phyloP scores from a whole-genome alignment of 768 basidiomycete species.

The Paxillus involutus region DNA sequence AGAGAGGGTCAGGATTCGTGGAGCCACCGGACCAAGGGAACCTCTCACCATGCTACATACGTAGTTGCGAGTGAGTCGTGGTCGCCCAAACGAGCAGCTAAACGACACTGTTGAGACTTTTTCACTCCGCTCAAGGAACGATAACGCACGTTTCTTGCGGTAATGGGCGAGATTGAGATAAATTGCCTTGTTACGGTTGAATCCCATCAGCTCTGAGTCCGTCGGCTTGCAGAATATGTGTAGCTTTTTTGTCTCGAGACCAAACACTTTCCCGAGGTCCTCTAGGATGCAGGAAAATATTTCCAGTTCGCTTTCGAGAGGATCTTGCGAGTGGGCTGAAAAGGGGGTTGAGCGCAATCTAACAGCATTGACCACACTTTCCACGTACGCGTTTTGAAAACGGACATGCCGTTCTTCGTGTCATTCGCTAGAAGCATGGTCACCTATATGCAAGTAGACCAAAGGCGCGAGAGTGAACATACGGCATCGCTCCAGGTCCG shows the following conservation, averaged over 20 bases:
- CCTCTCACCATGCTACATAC: background rate
- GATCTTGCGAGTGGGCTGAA: background rate
- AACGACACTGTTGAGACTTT: background rate
- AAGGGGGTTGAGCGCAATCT: background rate
- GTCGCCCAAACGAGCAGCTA: background rate
- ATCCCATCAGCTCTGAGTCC: slow-evolving; percentile 4
- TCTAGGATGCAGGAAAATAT: slow-evolving; percentile 10
- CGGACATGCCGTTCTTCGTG: too few relatives aligned
- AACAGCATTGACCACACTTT: background rate
- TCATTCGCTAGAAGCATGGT: background rate
- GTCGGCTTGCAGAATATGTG: slow-evolving; percentile 10
- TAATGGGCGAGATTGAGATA: slow-evolving; percentile 15
- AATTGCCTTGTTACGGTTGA: slow-evolving; percentile 9
- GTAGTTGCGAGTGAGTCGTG: background rate
- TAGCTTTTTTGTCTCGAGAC: background rate
- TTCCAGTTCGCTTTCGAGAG: slow-evolving; percentile 2
- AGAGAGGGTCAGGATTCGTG: too few relatives aligned
- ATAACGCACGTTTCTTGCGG: slow-evolving; percentile 6
- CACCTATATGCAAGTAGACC: background rate
- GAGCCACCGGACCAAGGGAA: too few relatives aligned
- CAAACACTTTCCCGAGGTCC: slow-evolving; percentile 7
- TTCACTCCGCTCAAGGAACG: background rate
- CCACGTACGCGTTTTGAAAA: slow-evolving; percentile 5
- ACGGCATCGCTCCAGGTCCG: slow-evolving; percentile 8
- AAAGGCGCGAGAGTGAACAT: background rate